These are phyloP conservation scores for Plasmodium chabaudi DNA, from an alignment of 169 alveolate species.

Conservation along the genomic window DNA sequence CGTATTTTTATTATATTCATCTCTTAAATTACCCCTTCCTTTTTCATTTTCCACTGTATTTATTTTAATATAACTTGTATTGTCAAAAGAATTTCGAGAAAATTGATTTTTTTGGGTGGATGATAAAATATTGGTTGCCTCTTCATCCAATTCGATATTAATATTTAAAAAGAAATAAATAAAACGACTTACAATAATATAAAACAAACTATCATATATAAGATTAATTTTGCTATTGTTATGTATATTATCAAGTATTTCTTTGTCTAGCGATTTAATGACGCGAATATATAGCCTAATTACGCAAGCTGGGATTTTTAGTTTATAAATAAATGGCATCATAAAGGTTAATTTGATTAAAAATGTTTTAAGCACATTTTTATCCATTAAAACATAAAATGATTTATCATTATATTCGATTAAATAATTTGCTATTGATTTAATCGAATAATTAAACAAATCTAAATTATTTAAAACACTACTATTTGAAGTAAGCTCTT, in stretches of 20 bases:
- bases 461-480: conserved; percentile 51
- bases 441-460: conserved; percentile 58
- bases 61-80: conserved; percentile 24
- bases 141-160: conserved; percentile 68
- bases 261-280: conserved; percentile 66
- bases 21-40: background rate
- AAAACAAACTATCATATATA: conserved; percentile 61
- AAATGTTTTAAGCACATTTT: conserved; percentile 44
- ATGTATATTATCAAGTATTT: conserved; percentile 52
- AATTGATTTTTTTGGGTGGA: conserved; percentile 42
- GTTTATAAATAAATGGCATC: conserved; percentile 66
- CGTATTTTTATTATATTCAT: no score
- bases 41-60: conserved; percentile 17
- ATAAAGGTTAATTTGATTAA: conserved; percentile 63
- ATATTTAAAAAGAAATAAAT: conserved; percentile 64
- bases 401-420: conserved; percentile 51
- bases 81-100: conserved; percentile 4
- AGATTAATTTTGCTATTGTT: conserved; percentile 37
- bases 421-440: conserved; percentile 71
- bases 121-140: conserved; percentile 49
- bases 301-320: conserved; percentile 74
- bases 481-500: conserved; percentile 50
- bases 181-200: conserved; percentile 53
- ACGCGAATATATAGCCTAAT: conserved; percentile 55
- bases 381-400: conserved; percentile 48